Base-by-base conservation (phyloP, 2,329 filamentous ascomycete genomes). In the Penicillium hesseltinei region DNA sequence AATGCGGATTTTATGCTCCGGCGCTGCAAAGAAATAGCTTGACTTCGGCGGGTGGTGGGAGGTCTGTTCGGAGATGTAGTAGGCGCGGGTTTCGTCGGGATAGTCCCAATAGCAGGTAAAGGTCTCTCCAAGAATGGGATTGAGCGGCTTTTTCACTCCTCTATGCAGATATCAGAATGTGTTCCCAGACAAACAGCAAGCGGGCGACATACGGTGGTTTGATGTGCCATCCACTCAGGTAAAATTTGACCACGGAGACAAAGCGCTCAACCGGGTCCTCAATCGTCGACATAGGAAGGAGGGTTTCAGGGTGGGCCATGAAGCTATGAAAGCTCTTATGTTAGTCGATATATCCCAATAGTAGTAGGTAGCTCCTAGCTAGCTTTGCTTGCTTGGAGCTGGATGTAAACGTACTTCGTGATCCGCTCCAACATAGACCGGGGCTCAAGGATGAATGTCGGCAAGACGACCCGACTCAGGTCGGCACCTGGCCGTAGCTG, bases 11-110 rank as follows among this genome's bases (percentile, higher is more conserved):
- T 95, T 81, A 71, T 97, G 91, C 54, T 96, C 87, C 2, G 94
- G 94, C 0, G 91, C 92, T 88, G 96, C 92, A 79, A 96, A 99
- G 75, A 99, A 99, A 80, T 99, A 99, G 77, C 92, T 96, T 46
- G 93, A 97, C 79, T 99, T 99, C 29, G 94, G 94, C 33, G 94
- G 94, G 71, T 99, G 94, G 74, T 99, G 94, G 29, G 92, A 97
- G 1, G 94, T 99, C 76, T 99, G 94, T 77, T 99, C 94, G 47
- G 93, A 87, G 66, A 99, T 91, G 78, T 99, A 99, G 79, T 96
- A 99, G 61, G 90, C 93, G 65, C 85, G 87, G 33, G 91, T 96
- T 19, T 87, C 81, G 75, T 95, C 89, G 15, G 88, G 84, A 62
- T 96, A 88, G 66, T 97, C 90, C 94, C 94, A 99, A 75, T 94